Percentiles rank a stretch among this genome's conserved stretches.
Conservation (phyloP, 257 asterid species). For the Osmanthus fragrans region DNA sequence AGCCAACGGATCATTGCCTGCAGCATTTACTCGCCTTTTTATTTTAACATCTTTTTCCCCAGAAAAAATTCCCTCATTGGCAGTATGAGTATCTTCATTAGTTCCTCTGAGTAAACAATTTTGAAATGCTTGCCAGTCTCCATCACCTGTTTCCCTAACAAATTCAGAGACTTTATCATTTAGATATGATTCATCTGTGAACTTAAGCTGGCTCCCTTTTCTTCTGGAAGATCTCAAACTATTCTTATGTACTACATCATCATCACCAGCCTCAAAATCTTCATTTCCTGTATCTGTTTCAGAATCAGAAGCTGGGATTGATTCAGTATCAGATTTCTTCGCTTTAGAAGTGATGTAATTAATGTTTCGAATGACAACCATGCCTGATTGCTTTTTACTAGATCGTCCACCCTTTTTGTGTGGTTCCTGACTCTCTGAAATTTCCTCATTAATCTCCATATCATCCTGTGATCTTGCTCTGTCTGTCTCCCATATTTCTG, state of each 20-base stretch:
- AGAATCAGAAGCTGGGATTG: conserved; percentile 44
- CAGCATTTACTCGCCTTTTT: conserved; percentile 47
- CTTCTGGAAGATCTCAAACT: conserved; percentile 47
- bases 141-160: conserved; percentile 54
- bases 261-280: conserved; percentile 36
- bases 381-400: conserved; percentile 44
- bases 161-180: conserved; percentile 32
- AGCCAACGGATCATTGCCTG: conserved; percentile 51
- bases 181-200: conserved; percentile 36
- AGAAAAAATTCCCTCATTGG: conserved; percentile 48
- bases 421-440: conserved; percentile 43
- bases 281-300: conserved; percentile 41
- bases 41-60: conserved; percentile 53
- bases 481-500: conserved; percentile 42
- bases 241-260: conserved; percentile 29
- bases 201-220: conserved; percentile 44
- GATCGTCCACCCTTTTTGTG: conserved; percentile 50
- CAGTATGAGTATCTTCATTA: conserved; percentile 52
- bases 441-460: conserved; percentile 25
- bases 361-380: conserved; percentile 52
- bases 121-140: conserved; percentile 92
- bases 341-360: conserved; percentile 52
- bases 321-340: conserved; percentile 41
- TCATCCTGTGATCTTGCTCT: conserved; percentile 34
- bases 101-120: conserved; percentile 70